Percentiles rank a stretch among this genome's conserved stretches.
Evolutionary conservation across 2,329 filamentous ascomycete species (phyloP).

Genomic region (Xylariaceae sp.): DNA sequence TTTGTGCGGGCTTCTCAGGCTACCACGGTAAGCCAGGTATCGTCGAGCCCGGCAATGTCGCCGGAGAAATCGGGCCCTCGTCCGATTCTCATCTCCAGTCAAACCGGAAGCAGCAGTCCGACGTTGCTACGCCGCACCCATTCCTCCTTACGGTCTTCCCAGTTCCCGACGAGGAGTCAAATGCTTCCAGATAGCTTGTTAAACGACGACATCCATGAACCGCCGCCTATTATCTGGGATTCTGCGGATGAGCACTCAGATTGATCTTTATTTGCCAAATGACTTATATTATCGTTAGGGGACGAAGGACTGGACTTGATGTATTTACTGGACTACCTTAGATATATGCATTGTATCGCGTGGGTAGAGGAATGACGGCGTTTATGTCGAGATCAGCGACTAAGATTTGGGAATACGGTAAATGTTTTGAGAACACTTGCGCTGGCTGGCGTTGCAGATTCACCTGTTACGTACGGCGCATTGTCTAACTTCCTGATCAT

Average conservation of each 20-base stretch:
- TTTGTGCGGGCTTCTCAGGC: slow-evolving; percentile 51
- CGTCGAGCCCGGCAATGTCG: slow-evolving; percentile 43
- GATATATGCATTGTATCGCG: not conserved
- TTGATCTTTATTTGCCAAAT: slow-evolving; percentile 17
- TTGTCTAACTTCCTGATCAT: not conserved
- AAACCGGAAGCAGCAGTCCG: slow-evolving; percentile 33
- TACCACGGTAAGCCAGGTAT: slow-evolving; percentile 49
- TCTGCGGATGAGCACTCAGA: slow-evolving; percentile 50
- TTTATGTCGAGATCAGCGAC: not conserved
- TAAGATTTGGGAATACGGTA: no score
- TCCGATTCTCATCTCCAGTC: slow-evolving; percentile 29
- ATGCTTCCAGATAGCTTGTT: slow-evolving; percentile 58
- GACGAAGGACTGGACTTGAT: not conserved
- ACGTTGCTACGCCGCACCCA: slow-evolving; percentile 22
- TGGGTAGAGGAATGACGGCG: not conserved
- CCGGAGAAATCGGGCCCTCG: slow-evolving; percentile 39
- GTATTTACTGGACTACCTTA: not conserved
- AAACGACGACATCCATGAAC: slow-evolving; percentile 47
- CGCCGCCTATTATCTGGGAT: slow-evolving; percentile 51
- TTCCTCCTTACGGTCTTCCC: slow-evolving; percentile 49
- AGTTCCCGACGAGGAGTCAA: slow-evolving; percentile 60
- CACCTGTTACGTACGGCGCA: not conserved
- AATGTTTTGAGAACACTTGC: not conserved
- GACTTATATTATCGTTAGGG: not conserved
- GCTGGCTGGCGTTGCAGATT: not conserved